These are phyloP conservation scores for Pueraria montana DNA, from an alignment of 306 rosid species.

Conservation along the genomic window DNA sequence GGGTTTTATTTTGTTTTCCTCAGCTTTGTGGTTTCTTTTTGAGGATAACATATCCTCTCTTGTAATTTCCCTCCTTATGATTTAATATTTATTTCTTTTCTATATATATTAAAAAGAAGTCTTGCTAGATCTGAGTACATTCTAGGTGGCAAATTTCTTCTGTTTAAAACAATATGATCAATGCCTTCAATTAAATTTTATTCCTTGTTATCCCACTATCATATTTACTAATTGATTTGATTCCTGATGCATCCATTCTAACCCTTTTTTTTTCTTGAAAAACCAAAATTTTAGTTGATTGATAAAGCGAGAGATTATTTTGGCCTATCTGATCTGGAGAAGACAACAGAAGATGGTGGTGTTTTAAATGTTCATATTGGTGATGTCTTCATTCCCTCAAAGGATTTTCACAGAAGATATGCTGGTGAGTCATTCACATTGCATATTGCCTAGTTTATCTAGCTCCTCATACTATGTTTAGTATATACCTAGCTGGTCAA, in stretches of 20 bases:
- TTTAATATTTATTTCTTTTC: background rate
- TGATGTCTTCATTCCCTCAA: constrained; percentile 75
- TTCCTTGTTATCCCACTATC: constrained; percentile 33
- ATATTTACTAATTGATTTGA: constrained; percentile 25
- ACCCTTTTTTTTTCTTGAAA: constrained; percentile 40
- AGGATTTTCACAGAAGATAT: constrained; percentile 66
- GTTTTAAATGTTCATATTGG: constrained; percentile 80
- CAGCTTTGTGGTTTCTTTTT: background rate
- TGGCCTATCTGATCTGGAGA: constrained; percentile 88
- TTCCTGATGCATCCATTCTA: constrained; percentile 18
- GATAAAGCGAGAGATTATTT: constrained; percentile 83
- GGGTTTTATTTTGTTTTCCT: background rate
- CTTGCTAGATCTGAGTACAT: background rate
- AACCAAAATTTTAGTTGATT: constrained; percentile 70
- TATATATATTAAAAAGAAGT: background rate
- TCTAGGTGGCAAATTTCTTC: constrained; percentile 5
- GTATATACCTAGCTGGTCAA: constrained; percentile 6
- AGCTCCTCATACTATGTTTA: constrained; percentile 10
- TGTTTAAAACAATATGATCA: constrained; percentile 11
- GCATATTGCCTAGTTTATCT: constrained; percentile 37
- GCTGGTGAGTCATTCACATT: constrained; percentile 76
- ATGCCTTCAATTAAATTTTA: constrained; percentile 15
- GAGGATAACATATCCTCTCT: background rate
- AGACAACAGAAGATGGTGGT: constrained; percentile 79
- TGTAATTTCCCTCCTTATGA: background rate